These are phyloP conservation scores for Arachnopeziza araneosa DNA, from an alignment of 2,329 filamentous ascomycete species.

Conservation along the genomic window DNA sequence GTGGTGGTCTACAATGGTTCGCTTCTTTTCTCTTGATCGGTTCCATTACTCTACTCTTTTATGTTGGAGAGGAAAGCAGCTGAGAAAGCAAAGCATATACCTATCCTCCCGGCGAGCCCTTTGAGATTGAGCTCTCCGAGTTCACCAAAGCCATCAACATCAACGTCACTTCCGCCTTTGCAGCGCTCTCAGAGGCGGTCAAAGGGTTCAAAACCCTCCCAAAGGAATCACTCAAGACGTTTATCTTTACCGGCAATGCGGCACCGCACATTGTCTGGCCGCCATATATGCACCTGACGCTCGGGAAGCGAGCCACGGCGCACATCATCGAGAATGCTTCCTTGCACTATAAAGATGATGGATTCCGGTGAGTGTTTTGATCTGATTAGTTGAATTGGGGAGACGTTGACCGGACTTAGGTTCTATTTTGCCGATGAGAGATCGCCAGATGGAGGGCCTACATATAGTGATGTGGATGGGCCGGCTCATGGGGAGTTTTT, in stretches of 20 bases:
- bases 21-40: background rate
- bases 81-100: background rate
- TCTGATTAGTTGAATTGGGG: background rate
- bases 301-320: constrained; percentile 36
- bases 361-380: constrained; percentile 30
- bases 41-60: background rate
- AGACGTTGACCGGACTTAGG: constrained; percentile 14
- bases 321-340: constrained; percentile 33
- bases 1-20: constrained; percentile 40
- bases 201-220: constrained; percentile 27
- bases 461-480: constrained; percentile 31
- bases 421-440: constrained; percentile 49
- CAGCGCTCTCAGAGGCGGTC: constrained; percentile 35
- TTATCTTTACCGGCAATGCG: constrained; percentile 41
- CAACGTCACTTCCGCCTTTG: constrained; percentile 35
- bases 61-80: background rate
- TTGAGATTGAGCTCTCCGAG: background rate
- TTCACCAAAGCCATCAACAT: constrained; percentile 32
- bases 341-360: constrained; percentile 31
- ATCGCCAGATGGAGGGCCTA: constrained; percentile 34
- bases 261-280: constrained; percentile 27
- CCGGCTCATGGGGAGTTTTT: constrained; percentile 38
- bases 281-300: constrained; percentile 32
- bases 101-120: background rate
- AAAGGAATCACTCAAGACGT: constrained; percentile 32